Evolutionary conservation across 2,329 filamentous ascomycete species (phyloP).

Genomic region (Blastomyces percursus): DNA sequence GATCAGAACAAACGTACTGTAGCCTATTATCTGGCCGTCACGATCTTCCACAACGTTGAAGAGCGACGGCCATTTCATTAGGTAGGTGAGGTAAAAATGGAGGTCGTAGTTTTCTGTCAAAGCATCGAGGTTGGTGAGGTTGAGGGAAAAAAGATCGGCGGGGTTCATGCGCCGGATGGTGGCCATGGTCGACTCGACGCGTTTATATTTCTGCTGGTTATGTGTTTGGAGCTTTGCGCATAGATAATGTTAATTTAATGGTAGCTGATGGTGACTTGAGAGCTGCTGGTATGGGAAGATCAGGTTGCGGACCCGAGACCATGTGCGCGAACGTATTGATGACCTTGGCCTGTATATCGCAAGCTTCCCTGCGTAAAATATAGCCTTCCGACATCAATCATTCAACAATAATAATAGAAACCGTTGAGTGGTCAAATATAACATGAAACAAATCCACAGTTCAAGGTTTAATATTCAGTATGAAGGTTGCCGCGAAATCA

Average conservation of each 20-base stretch:
- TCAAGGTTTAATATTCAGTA: neutral
- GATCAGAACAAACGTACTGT: slow-evolving; percentile 53
- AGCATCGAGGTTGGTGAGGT: slow-evolving; percentile 89
- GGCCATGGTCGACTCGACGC: slow-evolving; percentile 47
- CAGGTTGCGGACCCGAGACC: neutral
- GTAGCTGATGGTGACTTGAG: neutral
- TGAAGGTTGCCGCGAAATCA: neutral
- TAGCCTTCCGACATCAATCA: neutral
- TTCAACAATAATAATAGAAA: neutral
- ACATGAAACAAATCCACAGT: neutral
- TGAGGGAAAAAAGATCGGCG: slow-evolving; percentile 76
- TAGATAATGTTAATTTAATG: neutral
- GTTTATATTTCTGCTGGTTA: neutral
- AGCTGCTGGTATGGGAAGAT: neutral
- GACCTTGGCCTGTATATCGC: neutral
- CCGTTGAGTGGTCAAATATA: too few species aligned
- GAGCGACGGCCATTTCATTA: slow-evolving; percentile 88
- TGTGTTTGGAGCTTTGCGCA: neutral
- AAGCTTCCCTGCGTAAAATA: neutral
- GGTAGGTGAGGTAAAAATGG: slow-evolving; percentile 89
- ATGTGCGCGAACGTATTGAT: neutral
- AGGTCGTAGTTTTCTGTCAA: slow-evolving; percentile 98
- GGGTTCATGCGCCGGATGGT: slow-evolving; percentile 77
- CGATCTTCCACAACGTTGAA: slow-evolving; percentile 86
- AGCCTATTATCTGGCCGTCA: slow-evolving; percentile 81